A percentile compares a stretch with the other conserved stretches of the same genome.
phyloP scores from a whole-genome alignment of 2,329 filamentous ascomycete species.

The Calycina marina region DNA sequence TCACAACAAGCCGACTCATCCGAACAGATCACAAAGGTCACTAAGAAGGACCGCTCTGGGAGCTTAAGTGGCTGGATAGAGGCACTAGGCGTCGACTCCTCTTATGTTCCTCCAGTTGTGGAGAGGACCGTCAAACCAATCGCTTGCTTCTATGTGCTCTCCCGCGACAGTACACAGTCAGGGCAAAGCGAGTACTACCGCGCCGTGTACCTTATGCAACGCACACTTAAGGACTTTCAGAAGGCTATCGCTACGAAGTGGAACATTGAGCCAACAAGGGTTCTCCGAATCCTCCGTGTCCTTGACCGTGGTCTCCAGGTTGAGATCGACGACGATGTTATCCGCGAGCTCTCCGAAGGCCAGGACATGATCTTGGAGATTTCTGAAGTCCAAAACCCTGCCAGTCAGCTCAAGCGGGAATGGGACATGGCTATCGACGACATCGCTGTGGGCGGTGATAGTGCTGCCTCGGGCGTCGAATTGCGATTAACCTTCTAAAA shows the following conservation, averaged over 20 bases:
- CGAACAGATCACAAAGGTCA: constrained; percentile 39
- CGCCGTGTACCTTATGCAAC: constrained; percentile 71
- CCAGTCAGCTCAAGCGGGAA: constrained; percentile 34
- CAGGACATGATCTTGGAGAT: constrained; percentile 80
- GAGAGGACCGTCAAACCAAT: constrained; percentile 58
- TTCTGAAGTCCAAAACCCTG: constrained; percentile 17
- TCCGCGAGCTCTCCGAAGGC: constrained; percentile 71
- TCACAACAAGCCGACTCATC: constrained; percentile 31
- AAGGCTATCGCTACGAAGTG: constrained; percentile 64
- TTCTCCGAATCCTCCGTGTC: constrained; percentile 58
- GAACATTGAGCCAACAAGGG: constrained; percentile 56
- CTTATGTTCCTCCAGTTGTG: constrained; percentile 61
- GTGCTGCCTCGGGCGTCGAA: constrained; percentile 19
- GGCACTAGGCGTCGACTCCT: constrained; percentile 74
- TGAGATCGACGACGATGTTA: constrained; percentile 79
- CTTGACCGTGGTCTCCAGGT: constrained; percentile 66
- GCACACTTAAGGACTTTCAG: constrained; percentile 62
- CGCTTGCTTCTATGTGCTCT: constrained; percentile 76
- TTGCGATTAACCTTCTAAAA: constrained; percentile 23
- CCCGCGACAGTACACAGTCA: constrained; percentile 32
- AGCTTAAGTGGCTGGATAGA: constrained; percentile 75
- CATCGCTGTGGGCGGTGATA: constrained; percentile 18
- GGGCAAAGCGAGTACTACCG: constrained; percentile 50
- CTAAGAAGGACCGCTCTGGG: constrained; percentile 43
- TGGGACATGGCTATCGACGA: constrained; percentile 47